Conservation (phyloP, 768 basidiomycete species). For the Neoboletus subvelutipes region DNA sequence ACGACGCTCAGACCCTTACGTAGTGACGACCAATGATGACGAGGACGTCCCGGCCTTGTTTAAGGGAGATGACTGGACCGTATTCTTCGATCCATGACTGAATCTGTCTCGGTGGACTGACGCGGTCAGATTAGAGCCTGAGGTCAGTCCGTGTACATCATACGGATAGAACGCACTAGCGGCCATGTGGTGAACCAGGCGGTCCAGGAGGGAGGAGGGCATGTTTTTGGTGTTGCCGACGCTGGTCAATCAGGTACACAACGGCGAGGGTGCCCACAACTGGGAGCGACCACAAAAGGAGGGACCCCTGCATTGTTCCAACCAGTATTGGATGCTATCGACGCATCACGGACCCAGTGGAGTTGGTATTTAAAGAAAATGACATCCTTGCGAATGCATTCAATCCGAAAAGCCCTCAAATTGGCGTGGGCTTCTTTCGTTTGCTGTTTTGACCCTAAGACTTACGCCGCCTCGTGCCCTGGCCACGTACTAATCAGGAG, state of each 20-base stretch:
- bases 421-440: no score
- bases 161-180: constrained; percentile 10
- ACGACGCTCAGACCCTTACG: background rate
- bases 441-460: no score
- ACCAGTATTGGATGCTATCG: no score
- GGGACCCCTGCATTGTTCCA: no score
- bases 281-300: background rate
- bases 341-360: no score
- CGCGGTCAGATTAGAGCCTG: background rate
- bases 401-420: no score
- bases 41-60: constrained; percentile 23
- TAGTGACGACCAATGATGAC: constrained; percentile 28
- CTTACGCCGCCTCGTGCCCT: no score
- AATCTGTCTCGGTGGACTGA: constrained; percentile 18
- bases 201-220: constrained; percentile 22
- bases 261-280: background rate
- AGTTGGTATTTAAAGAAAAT: no score
- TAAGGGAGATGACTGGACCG: constrained; percentile 27
- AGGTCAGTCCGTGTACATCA: background rate
- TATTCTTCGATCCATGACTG: constrained; percentile 28
- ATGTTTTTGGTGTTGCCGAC: constrained; percentile 5
- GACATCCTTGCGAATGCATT: no score
- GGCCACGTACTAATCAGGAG: no score
- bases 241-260: constrained; percentile 9
- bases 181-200: constrained; percentile 18